Evolutionary conservation across 768 basidiomycete genomes (phyloP).

Genomic region (Nidularia pulvinata): DNA sequence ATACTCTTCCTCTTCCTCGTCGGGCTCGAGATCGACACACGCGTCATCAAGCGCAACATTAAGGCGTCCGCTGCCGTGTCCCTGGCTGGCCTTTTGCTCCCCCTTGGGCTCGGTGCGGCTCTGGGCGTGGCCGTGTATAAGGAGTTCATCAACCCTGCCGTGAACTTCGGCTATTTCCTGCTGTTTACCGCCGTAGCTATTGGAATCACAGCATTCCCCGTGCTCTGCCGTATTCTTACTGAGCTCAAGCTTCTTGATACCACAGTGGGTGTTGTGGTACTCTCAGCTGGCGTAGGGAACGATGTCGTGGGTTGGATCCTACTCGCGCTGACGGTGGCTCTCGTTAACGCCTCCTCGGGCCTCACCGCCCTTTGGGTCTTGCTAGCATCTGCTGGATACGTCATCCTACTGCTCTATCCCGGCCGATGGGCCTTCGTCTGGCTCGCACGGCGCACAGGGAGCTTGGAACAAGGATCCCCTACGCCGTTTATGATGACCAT

Average conservation of each 20-base stretch:
- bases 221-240: slow-evolving; percentile 83
- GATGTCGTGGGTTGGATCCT: slow-evolving; percentile 83
- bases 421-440: slow-evolving; percentile 64
- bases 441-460: slow-evolving; percentile 67
- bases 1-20: slow-evolving; percentile 90
- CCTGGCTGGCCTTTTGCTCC: slow-evolving; percentile 67
- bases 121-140: slow-evolving; percentile 74
- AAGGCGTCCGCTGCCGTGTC: slow-evolving; percentile 59
- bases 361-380: slow-evolving; percentile 82
- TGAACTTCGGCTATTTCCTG: slow-evolving; percentile 80
- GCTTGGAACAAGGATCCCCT: slow-evolving; percentile 72
- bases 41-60: slow-evolving; percentile 78
- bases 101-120: slow-evolving; percentile 81
- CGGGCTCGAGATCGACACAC: slow-evolving; percentile 86
- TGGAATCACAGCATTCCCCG: slow-evolving; percentile 82
- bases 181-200: slow-evolving; percentile 86
- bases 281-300: slow-evolving; percentile 84
- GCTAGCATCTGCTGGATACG: slow-evolving; percentile 64
- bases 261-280: slow-evolving; percentile 78
- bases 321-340: slow-evolving; percentile 80
- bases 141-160: slow-evolving; percentile 53
- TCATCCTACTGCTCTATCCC: slow-evolving; percentile 65
- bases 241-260: slow-evolving; percentile 83
- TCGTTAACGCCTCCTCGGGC: slow-evolving; percentile 77
- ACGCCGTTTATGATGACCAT: slow-evolving; percentile 79